Evolutionary conservation across 805 yeast genomes (phyloP).

Genomic region (Hanseniaspora jakobsenii): DNA sequence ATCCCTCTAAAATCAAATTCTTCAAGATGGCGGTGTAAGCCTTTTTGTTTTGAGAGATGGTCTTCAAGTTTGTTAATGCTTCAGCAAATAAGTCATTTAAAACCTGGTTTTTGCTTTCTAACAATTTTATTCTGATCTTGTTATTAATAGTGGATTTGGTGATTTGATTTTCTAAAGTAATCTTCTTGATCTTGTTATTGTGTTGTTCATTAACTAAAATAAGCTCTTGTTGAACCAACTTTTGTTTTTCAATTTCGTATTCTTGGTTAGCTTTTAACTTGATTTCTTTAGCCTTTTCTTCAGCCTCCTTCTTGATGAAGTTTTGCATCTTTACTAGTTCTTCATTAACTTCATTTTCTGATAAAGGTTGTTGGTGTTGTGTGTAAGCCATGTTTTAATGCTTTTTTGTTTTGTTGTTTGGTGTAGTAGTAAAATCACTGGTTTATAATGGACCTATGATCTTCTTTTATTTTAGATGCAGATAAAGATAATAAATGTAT

Average conservation of each 20-base stretch:
- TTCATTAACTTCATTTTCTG: conserved; percentile 61
- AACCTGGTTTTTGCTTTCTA: conserved; percentile 73
- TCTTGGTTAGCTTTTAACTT: conserved; percentile 95
- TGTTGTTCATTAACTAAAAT: conserved; percentile 73
- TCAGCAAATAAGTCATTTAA: conserved; percentile 62
- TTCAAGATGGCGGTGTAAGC: conserved; percentile 62
- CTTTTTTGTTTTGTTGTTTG: not conserved
- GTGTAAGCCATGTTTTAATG: conserved; percentile 27
- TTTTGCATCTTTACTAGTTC: conserved; percentile 97
- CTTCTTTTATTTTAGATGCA: no score
- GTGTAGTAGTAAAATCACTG: no score
- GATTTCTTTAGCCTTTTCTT: conserved; percentile 95
- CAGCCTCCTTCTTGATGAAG: conserved; percentile 97
- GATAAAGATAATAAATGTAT: no score
- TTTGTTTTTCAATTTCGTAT: conserved; percentile 93
- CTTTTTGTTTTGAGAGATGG: conserved; percentile 36
- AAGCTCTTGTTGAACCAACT: conserved; percentile 84
- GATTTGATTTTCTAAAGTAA: conserved; percentile 86
- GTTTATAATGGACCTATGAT: no score
- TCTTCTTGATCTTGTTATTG: conserved; percentile 78
- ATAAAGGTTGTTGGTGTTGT: conserved; percentile 26
- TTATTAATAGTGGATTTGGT: conserved; percentile 90
- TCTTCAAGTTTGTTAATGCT: conserved; percentile 37
- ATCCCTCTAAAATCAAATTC: conserved; percentile 69
- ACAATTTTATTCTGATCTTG: conserved; percentile 84